Base-by-base conservation (phyloP, 305 asterid species). In the Solanum hybrid region DNA sequence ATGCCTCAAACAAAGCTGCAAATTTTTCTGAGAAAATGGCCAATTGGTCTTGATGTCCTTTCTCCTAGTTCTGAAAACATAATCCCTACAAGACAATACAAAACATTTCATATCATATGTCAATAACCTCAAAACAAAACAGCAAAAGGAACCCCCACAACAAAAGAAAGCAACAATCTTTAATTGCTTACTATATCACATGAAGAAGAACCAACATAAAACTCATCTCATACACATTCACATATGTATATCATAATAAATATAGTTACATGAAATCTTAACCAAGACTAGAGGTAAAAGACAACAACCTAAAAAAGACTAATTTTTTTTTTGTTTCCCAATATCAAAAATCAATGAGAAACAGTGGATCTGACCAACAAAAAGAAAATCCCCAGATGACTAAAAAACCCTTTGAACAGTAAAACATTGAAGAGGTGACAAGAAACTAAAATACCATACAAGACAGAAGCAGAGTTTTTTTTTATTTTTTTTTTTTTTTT, bases 11-110 rank as follows among this genome's bases (percentile, higher is more conserved):
- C 98, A 97, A 95, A 94, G 96, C 88, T 95, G 97, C 93, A 97
- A 92, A 87, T 91, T 94, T 92, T 95, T 91, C 91, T 90, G 93
- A 89, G 99, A 97, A 92, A 97, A 97, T 74, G 99, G 99, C 99
- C 99, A 97, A 76, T 92, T 95, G 46, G 92, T 95, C 95, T 91
- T 89, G 92, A 97, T 91, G 93, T 95, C 95, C 92, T 96, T 97
- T 92, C 91, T 93, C 88, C 99, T 89, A 35, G 92, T 75, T 83
- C 91, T 90, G 91, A 93, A 95, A 90, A 96, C 98, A 93, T 96
- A 97, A 93, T 95, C 98, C 94, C 99, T 97, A 94, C 94, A 94
- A 78, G 75, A 87, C 78, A 89, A 89, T 75, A 85, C 36, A 18
- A 83, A 86, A 85, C n/a, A 86, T 42, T 61, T 79, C 35, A 89